phyloP scores from a whole-genome alignment of 106 monocot genomes.

The Dendrobium catenatum region DNA sequence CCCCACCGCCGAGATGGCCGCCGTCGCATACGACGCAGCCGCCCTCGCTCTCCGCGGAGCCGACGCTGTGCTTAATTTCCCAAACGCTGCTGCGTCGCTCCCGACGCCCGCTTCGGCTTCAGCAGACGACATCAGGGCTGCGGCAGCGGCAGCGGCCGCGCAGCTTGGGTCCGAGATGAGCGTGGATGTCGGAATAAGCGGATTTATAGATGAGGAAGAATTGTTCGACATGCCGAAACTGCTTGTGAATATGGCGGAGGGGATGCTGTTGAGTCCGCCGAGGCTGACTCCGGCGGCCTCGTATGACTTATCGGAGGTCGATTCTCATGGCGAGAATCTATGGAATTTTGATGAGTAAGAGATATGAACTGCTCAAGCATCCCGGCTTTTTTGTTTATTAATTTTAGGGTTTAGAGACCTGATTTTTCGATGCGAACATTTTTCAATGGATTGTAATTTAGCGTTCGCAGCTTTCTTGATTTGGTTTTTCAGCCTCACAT shows the following conservation, averaged over 20 bases:
- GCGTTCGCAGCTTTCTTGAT: too few species aligned
- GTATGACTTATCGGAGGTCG: conserved; percentile 26
- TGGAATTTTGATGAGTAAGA: conserved; percentile 39
- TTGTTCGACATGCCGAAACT: conserved; percentile 69
- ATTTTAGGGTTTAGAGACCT: too few species aligned
- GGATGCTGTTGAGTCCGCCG: conserved; percentile 86
- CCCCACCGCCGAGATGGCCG: conserved; percentile 41
- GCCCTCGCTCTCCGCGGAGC: conserved; percentile 28
- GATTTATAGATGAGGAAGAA: conserved; percentile 74
- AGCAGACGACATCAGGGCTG: conserved; percentile 51
- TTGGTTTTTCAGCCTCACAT: too few species aligned
- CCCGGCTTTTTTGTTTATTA: too few species aligned
- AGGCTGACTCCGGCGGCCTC: conserved; percentile 43
- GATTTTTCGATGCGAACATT: too few species aligned
- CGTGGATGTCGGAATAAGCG: neutral
- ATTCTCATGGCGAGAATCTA: conserved; percentile 20
- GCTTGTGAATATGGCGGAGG: conserved; percentile 74
- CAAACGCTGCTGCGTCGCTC: neutral
- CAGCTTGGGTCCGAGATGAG: too few species aligned
- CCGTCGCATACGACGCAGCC: conserved; percentile 35
- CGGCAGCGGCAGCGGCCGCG: conserved; percentile 24
- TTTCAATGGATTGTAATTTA: too few species aligned
- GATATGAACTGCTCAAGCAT: too few species aligned
- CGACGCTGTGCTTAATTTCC: conserved; percentile 29
- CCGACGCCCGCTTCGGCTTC: conserved; percentile 28